A percentile compares a stretch with the other conserved stretches of the same genome.
Conservation (phyloP, 2,329 filamentous ascomycete species). For the Dothistroma septosporum region DNA sequence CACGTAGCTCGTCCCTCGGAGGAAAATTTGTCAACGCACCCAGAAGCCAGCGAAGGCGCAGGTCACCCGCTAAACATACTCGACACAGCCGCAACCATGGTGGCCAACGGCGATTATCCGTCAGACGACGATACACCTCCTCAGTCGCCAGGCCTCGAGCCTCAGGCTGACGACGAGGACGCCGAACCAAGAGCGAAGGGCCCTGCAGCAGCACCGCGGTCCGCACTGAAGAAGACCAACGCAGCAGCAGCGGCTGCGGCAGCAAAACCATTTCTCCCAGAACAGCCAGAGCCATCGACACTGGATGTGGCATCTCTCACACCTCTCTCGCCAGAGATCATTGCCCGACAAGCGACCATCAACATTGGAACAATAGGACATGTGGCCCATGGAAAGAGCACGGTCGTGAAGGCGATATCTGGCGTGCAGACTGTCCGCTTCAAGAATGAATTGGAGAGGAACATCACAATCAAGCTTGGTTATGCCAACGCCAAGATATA, state of each 20-base stretch:
- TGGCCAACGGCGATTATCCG: slow-evolving; percentile 51
- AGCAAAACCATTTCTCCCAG: slow-evolving; percentile 65
- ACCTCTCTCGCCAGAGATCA: slow-evolving; percentile 92
- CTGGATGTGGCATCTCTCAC: slow-evolving; percentile 76
- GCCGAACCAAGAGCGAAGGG: slow-evolving; percentile 58
- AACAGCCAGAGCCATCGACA: slow-evolving; percentile 87
- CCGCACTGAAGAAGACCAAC: slow-evolving; percentile 76
- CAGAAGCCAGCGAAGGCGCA: not conserved
- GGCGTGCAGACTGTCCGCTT: slow-evolving; percentile 98
- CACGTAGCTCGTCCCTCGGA: not conserved
- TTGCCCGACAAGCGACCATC: slow-evolving; percentile 94
- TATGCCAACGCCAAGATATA: slow-evolving; percentile 99
- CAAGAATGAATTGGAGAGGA: slow-evolving; percentile 98
- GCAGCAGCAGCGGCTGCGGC: slow-evolving; percentile 53
- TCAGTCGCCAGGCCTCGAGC: slow-evolving; percentile 50
- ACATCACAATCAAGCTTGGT: slow-evolving; percentile 99
- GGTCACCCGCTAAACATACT: not conserved
- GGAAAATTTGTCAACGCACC: no score
- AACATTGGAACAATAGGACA: slow-evolving; percentile 99
- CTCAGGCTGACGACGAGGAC: slow-evolving; percentile 63
- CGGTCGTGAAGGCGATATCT: slow-evolving; percentile 97
- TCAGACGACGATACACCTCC: slow-evolving; percentile 52
- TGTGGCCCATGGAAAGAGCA: slow-evolving; percentile 99
- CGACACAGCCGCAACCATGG: slow-evolving; percentile 45
- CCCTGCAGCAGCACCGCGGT: slow-evolving; percentile 61